A percentile compares a stretch with the other conserved stretches of the same genome.
Conservation (phyloP, 495 filamentous ascomycete species). For the Hypoxylon lienhwacheense region DNA sequence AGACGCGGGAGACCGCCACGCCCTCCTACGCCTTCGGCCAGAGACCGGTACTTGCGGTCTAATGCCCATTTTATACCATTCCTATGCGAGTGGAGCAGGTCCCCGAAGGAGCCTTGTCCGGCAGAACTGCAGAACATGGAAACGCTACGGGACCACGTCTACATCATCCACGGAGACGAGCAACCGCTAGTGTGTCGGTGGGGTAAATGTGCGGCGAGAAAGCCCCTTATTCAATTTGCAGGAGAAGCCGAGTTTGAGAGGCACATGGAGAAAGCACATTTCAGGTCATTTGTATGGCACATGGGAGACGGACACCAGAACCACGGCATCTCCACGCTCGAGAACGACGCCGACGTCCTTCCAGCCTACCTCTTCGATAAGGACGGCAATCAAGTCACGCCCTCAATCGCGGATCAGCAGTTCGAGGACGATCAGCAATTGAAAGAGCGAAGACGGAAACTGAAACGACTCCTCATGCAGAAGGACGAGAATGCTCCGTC, state of each 20-base stretch:
- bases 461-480: slow-evolving; percentile 36
- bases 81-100: slow-evolving; percentile 46
- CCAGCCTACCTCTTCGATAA: slow-evolving; percentile 48
- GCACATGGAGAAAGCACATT: slow-evolving; percentile 65
- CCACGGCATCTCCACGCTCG: slow-evolving; percentile 29
- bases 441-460: slow-evolving; percentile 36
- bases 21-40: slow-evolving; percentile 15
- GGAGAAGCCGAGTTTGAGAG: slow-evolving; percentile 52
- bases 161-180: slow-evolving; percentile 53
- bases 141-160: slow-evolving; percentile 67
- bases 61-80: slow-evolving; percentile 31
- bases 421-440: slow-evolving; percentile 45
- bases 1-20: slow-evolving; percentile 34
- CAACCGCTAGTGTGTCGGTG: slow-evolving; percentile 42
- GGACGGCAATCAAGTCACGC: slow-evolving; percentile 48
- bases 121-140: slow-evolving; percentile 75
- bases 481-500: slow-evolving; percentile 44
- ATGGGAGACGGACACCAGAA: slow-evolving; percentile 64
- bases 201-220: slow-evolving; percentile 37
- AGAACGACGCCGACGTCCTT: slow-evolving; percentile 29
- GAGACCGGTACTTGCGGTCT: slow-evolving; percentile 31
- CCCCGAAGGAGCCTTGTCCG: slow-evolving; percentile 49
- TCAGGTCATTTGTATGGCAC: slow-evolving; percentile 62
- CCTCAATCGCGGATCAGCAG: slow-evolving; percentile 41
- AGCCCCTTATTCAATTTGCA: slow-evolving; percentile 24